Evolutionary conservation across 1,284 basidiomycete species (phyloP).

Genomic region (Volvariella volvacea): DNA sequence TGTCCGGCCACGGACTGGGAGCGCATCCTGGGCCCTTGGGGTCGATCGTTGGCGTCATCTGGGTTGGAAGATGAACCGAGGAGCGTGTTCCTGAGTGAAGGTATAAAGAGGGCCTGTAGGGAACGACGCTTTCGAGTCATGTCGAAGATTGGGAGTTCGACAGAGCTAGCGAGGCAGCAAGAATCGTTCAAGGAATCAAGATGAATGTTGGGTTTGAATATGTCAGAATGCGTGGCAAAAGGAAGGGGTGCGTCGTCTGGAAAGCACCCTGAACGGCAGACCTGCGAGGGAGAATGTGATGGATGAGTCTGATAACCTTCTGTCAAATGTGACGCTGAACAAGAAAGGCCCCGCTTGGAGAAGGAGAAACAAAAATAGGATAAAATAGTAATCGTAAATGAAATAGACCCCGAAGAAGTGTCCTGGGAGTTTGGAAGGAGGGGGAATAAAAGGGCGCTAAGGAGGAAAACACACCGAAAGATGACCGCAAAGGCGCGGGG

Average conservation of each 20-base stretch:
- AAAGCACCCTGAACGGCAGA: neutral
- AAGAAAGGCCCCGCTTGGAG: no score
- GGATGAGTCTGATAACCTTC: no score
- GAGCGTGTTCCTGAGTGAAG: constrained; percentile 9
- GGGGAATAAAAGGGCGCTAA: no score
- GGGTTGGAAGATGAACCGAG: constrained; percentile 3
- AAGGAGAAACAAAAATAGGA: no score
- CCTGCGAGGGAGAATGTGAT: neutral
- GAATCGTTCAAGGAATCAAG: neutral
- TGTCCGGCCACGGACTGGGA: constrained; percentile 4
- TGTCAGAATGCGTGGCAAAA: neutral
- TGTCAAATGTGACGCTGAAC: no score
- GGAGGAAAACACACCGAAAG: no score
- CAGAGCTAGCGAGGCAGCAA: neutral
- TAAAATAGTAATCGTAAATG: no score
- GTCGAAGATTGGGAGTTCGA: neutral
- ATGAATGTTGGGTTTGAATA: neutral
- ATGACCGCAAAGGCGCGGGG: no score
- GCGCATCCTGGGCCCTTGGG: constrained; percentile 1
- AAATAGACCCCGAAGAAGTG: no score
- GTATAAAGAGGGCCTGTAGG: constrained; percentile 10
- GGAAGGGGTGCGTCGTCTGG: neutral
- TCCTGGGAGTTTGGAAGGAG: no score
- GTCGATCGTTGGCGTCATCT: neutral
- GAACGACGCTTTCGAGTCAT: constrained; percentile 13